These are phyloP conservation scores for Chaetomiaceae sp. DNA, from an alignment of 2,329 filamentous ascomycete species.

Conservation along the genomic window DNA sequence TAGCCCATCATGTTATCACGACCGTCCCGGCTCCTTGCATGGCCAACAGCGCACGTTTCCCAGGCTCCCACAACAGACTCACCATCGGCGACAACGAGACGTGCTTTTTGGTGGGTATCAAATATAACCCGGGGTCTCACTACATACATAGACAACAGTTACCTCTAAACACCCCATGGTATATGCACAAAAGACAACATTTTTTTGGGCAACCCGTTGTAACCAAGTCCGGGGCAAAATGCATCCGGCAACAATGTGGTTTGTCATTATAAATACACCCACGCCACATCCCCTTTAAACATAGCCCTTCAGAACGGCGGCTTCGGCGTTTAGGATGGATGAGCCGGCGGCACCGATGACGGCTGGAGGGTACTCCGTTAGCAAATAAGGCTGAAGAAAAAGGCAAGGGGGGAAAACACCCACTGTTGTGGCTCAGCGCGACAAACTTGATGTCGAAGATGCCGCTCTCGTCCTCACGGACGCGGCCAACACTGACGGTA, in stretches of 20 bases:
- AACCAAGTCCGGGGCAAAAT: slow-evolving; percentile 14
- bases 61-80: neutral
- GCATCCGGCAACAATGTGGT: neutral
- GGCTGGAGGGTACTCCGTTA: slow-evolving; percentile 47
- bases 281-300: no score
- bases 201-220: slow-evolving; percentile 10
- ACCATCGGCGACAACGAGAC: no score
- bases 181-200: slow-evolving; percentile 1
- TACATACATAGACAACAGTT: no score
- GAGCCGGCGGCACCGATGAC: slow-evolving; percentile 96
- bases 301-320: slow-evolving; percentile 83
- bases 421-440: slow-evolving; percentile 75
- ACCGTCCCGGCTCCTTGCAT: neutral
- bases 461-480: slow-evolving; percentile 78
- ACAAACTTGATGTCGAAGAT: slow-evolving; percentile 96
- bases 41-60: neutral
- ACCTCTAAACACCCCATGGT: neutral
- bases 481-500: slow-evolving; percentile 82
- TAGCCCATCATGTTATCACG: no score
- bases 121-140: slow-evolving; percentile 4
- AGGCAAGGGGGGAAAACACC: slow-evolving; percentile 28
- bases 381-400: neutral
- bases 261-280: neutral
- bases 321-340: slow-evolving; percentile 90
- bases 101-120: slow-evolving; percentile 2